These are phyloP conservation scores for Hypoxylon sp. DNA, from an alignment of 2,329 filamentous ascomycete genomes.

Conservation along the genomic window DNA sequence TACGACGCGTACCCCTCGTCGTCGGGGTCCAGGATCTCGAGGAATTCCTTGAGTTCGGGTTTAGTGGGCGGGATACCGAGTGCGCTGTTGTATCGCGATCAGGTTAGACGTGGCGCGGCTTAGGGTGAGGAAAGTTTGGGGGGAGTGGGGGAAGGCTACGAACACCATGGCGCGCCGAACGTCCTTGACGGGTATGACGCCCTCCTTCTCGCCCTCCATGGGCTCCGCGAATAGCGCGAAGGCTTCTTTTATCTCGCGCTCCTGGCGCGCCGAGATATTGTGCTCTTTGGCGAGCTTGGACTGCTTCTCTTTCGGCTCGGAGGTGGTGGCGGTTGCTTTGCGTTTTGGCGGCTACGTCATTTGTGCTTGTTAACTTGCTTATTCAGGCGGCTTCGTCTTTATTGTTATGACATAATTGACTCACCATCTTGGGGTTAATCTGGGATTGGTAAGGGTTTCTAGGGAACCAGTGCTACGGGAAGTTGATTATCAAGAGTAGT, in stretches of 20 bases:
- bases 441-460: not conserved
- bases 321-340: constrained; percentile 56
- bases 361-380: constrained; percentile 40
- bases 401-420: not conserved
- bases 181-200: constrained; percentile 77
- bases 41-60: constrained; percentile 81
- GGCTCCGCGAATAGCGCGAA: constrained; percentile 85
- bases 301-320: constrained; percentile 67
- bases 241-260: constrained; percentile 91
- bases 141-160: constrained; percentile 54
- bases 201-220: constrained; percentile 79
- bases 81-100: constrained; percentile 69
- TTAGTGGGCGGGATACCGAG: constrained; percentile 79
- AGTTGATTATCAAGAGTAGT: not conserved
- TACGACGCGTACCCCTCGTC: constrained; percentile 83
- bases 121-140: constrained; percentile 4
- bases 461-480: not conserved
- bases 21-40: constrained; percentile 86
- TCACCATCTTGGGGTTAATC: constrained; percentile 25
- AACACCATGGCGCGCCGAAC: constrained; percentile 82
- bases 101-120: not conserved
- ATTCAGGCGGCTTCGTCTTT: not conserved
- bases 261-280: constrained; percentile 85
- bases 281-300: constrained; percentile 95
- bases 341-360: constrained; percentile 67